Evolutionary conservation across 257 asterid genomes (phyloP), one percentile per base, ranked within the genome.

Genomic region (Solanum infundibuliforme): DNA sequence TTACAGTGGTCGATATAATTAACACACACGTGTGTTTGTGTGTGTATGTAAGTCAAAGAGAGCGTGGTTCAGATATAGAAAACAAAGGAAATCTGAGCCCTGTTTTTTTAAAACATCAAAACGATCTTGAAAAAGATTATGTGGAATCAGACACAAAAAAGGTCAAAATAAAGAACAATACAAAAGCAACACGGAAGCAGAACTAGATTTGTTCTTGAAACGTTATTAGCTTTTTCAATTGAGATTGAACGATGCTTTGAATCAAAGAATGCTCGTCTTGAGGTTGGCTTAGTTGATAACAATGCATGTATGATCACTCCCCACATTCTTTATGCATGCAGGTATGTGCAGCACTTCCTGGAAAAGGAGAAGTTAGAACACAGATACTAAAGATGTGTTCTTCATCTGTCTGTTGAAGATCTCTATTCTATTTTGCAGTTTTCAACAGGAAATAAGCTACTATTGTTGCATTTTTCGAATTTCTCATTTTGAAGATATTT

Each of bases 351-450:
- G 88, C 39, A 82, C 62, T 87, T n/a, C 12, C 85, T 13, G 85
- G 88, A 87, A 55, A 87, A 87, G 65, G 88, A 87, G 88, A 87
- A 87, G 76, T 73, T 87, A 32, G 85, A 87, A 68, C 85, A 87
- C 77, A 82, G 86, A 82, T 82, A 82, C 86, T 82, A 82, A 82
- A 82, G 29, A 14, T 84, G 48, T 74, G 5, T 84, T 85, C 25
- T 84, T 85, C 86, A 36, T 43, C 46, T 8, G 12, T 52, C 55
- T 27, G 88, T 34, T 39, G 86, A 85, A 84, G 71, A 91, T 82
- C 86, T 87, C 35, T 21, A 65, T 27, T 12, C 18, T 83, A 12
- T 36, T 71, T 48, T 34, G 31, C 35, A 41, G 25, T 69, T 84
- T 83, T 87, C 87, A n/a, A 82, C 79, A 74, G 89, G 66, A 77